These are phyloP conservation scores for Yamadazyma trypodendri DNA, from an alignment of 1,139 yeast species.

Conservation along the genomic window DNA sequence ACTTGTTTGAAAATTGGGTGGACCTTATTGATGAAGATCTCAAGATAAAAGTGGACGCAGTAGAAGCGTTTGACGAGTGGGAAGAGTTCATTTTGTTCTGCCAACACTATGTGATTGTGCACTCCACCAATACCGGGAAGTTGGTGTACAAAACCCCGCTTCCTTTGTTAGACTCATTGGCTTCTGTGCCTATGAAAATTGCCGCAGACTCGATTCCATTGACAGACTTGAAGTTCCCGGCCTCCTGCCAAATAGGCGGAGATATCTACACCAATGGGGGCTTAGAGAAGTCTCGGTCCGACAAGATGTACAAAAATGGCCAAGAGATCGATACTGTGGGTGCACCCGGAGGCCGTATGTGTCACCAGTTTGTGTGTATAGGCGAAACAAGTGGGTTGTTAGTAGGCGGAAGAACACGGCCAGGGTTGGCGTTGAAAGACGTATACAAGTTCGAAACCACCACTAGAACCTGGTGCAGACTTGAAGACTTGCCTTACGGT, in stretches of 20 bases:
- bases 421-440: slow-evolving; percentile 43
- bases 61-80: slow-evolving; percentile 78
- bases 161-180: not conserved
- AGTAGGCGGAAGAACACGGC: slow-evolving; percentile 73
- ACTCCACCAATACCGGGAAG: slow-evolving; percentile 49
- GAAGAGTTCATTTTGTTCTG: slow-evolving; percentile 78
- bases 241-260: slow-evolving; percentile 27
- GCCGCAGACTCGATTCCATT: slow-evolving; percentile 2
- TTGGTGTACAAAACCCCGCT: slow-evolving; percentile 9
- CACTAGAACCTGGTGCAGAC: slow-evolving; percentile 29
- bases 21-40: slow-evolving; percentile 36
- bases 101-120: slow-evolving; percentile 71
- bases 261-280: slow-evolving; percentile 54
- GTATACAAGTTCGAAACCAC: slow-evolving; percentile 20
- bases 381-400: slow-evolving; percentile 31
- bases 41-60: slow-evolving; percentile 43
- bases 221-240: slow-evolving; percentile 49
- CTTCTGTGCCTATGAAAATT: not conserved
- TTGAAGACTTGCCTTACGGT: slow-evolving; percentile 39
- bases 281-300: slow-evolving; percentile 43
- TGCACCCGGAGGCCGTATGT: slow-evolving; percentile 51
- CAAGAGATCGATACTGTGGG: slow-evolving; percentile 5
- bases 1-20: slow-evolving; percentile 61
- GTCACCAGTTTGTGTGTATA: slow-evolving; percentile 51
- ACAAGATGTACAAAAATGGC: slow-evolving; percentile 16